These are phyloP conservation scores for Escovopsis sp. DNA, from an alignment of 2,329 filamentous ascomycete species.

Conservation along the genomic window DNA sequence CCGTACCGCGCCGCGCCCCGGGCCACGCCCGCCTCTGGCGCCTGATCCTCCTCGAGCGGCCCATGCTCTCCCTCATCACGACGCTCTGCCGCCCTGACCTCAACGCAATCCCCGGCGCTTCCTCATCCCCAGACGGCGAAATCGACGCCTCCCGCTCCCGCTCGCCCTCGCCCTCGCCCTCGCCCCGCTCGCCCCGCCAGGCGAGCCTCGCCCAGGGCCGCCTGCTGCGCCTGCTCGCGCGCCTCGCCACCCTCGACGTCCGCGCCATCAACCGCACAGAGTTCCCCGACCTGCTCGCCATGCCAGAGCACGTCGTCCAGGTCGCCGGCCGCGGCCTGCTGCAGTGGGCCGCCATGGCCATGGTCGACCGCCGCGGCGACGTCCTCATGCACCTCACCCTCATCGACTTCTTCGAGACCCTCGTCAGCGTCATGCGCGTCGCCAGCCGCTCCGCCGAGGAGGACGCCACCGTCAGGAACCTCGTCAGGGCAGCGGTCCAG, in stretches of 20 bases:
- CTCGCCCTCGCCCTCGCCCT: constrained; percentile 1
- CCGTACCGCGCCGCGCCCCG: constrained; percentile 23
- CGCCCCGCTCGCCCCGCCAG: constrained; percentile 19
- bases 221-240: constrained; percentile 35
- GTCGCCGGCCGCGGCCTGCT: constrained; percentile 26
- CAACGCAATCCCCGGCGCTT: too few species aligned
- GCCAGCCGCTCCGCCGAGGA: constrained; percentile 21
- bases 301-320: constrained; percentile 8
- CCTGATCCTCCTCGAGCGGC: constrained; percentile 31
- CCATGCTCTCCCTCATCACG: constrained; percentile 31
- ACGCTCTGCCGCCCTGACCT: constrained; percentile 17
- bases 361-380: constrained; percentile 38
- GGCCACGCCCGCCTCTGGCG: constrained; percentile 41
- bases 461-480: constrained; percentile 20
- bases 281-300: constrained; percentile 20
- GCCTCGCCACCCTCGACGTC: constrained; percentile 33
- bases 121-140: too few species aligned
- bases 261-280: constrained; percentile 22
- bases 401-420: constrained; percentile 37
- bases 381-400: constrained; percentile 35
- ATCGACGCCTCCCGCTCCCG: too few species aligned
- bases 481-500: constrained; percentile 27
- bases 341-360: constrained; percentile 34
- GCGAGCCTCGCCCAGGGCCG: constrained; percentile 37
- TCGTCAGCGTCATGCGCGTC: constrained; percentile 33